Evolutionary conservation across 225 moss, liverwort and hornwort genomes (phyloP), one percentile per base, ranked within the genome.

Genomic region (Sphagnum contortum): DNA sequence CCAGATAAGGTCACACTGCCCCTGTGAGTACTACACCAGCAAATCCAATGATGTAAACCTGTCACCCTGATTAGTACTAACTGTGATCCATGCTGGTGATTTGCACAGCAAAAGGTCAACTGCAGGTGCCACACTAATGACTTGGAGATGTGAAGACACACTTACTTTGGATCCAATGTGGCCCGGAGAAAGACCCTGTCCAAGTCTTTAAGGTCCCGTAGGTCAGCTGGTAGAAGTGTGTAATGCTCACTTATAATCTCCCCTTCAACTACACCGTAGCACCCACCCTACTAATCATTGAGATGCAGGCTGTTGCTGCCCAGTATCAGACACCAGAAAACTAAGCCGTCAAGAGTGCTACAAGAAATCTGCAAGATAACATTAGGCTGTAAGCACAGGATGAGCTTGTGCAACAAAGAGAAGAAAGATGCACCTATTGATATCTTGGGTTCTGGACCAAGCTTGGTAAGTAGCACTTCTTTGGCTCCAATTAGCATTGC

Each of bases 111-210:
- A 29, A 29, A 29, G 29, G 29, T 29, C 29, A 29, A 29, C 0
- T 29, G 29, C 29, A 29, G 29, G 29, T 29, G 29, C 29, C 29
- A 29, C 29, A 29, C 29, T 29, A 29, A 29, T 29, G 29, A 29
- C 29, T 29, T 29, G 29, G 29, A 29, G 29, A 29, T 29, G 29
- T 29, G 29, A 29, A 29, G 29, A 29, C 29, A 29, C 0, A 65
- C 81, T 68, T 73, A 94, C 95, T 87, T 88, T 59, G 84, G 64
- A 85, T 96, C 88, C 69, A 96, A 80, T 59, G 84, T 80, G 64
- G 92, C 78, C 73, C 76, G 79, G 77, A 72, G 69, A 49, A 92
- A 85, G 50, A 72, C 83, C 44, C 53, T 61, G 71, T 92, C 88
- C 54, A 92, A 62, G 46, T 78, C 87, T 61, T 79, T 82, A 60